Conservation (phyloP, 2,329 filamentous ascomycete species). For the Calonectria honghensis region DNA sequence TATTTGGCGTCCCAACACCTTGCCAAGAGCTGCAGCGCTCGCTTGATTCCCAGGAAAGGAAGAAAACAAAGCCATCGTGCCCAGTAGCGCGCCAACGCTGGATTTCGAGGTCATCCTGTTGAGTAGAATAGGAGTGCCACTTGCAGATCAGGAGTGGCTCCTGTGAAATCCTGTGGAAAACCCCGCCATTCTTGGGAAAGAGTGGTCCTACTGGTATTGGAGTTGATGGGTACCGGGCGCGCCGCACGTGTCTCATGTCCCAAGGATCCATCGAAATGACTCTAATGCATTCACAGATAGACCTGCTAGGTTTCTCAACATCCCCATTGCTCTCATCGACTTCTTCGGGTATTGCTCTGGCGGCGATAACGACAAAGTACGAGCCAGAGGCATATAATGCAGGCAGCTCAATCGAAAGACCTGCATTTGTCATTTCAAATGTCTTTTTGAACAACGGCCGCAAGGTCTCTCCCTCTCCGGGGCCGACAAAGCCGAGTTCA, state of each 20-base stretch:
- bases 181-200: no score
- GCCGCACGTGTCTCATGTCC: background rate
- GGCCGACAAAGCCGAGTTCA: background rate
- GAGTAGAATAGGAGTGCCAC: background rate
- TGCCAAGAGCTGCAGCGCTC: background rate
- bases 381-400: background rate
- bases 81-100: background rate
- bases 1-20: background rate
- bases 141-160: background rate
- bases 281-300: background rate
- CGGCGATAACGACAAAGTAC: background rate
- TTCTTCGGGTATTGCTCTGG: background rate
- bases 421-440: background rate
- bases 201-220: background rate
- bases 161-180: background rate
- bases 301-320: no score
- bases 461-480: no score
- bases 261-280: background rate
- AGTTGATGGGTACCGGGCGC: background rate
- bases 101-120: background rate
- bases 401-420: background rate
- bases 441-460: background rate
- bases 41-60: background rate
- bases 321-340: background rate
- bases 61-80: background rate